Base-by-base conservation (phyloP, 1,284 basidiomycete species). In the Leucoagaricus sp. region DNA sequence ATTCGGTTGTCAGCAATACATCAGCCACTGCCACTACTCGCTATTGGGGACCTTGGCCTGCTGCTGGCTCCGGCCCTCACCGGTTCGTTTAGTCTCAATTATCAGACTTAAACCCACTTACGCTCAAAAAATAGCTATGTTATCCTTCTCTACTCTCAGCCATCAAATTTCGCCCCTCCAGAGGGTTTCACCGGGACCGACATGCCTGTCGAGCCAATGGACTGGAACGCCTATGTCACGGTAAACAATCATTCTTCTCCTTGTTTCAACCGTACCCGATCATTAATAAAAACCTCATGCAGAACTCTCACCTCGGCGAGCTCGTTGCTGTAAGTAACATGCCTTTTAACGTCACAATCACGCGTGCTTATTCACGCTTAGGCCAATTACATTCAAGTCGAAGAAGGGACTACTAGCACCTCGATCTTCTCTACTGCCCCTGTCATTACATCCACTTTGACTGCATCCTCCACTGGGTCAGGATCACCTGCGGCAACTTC, bases 311-410 rank as follows among this genome's bases (percentile, higher is more conserved):
- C 36, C 73, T 92, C 26, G 83, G 85, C 40, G 67, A 75, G 40
- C 74, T 87, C 59, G 72, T 89, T 60, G 84, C 83, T 40, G 86
- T 85, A 64, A 60, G 76, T 71, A 23, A 21, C 33, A 55, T 12
- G 38, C 40, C 31, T 23, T 19, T 21, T 21, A 15, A 17, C 2
- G 15, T n/a, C 7, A 8, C 17, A 64, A 64, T 73, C 54, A n/a
- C 15, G 19, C 47, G 65, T 21, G 62, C 62, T 28, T 69, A 53
- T 66, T 19, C 68, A 67, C 31, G 70, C 12, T 6, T 58, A 86
- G 82, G 84, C 82, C 53, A 87, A 78, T 62, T 94, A 92, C 77
- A 83, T 93, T 68, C 84, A 81, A 21, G 91, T 93, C 61, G 83
- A 90, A 69, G 81, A 84, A 65, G 89, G 89, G 42, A 77, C 77